These are phyloP conservation scores for Verbascum thapsus DNA, from an alignment of 257 asterid species.

Conservation along the genomic window DNA sequence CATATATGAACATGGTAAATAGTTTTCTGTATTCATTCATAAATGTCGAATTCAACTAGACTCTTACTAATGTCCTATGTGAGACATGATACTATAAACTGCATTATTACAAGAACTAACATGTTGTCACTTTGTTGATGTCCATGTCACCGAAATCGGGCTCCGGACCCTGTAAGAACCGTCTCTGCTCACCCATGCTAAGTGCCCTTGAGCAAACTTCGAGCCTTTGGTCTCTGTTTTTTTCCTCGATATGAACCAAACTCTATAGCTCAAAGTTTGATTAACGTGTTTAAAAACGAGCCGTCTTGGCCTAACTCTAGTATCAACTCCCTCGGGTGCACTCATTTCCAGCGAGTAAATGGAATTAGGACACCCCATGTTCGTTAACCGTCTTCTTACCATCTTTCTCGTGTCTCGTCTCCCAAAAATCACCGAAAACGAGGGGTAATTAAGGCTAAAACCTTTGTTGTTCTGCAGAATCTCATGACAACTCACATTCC, in stretches of 20 bases:
- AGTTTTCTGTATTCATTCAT: too few species aligned
- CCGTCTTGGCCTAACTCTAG: slow-evolving; percentile 65
- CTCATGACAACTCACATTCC: slow-evolving; percentile 75
- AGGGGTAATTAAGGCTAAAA: slow-evolving; percentile 88
- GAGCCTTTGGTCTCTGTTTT: slow-evolving; percentile 31
- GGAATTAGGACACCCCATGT: slow-evolving; percentile 62
- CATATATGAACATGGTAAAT: too few species aligned
- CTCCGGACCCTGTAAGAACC: slow-evolving; percentile 61
- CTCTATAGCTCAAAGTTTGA: slow-evolving; percentile 71
- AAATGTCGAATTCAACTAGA: too few species aligned
- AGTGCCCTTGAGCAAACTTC: slow-evolving; percentile 56
- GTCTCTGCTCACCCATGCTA: slow-evolving; percentile 70
- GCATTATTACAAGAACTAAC: too few species aligned
- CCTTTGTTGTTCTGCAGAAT: slow-evolving; percentile 57
- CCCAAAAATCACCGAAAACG: slow-evolving; percentile 65
- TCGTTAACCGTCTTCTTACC: slow-evolving; percentile 57
- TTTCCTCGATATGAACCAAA: slow-evolving; percentile 58
- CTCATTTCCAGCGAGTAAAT: slow-evolving; percentile 49
- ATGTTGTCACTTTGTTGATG: slow-evolving; percentile 45
- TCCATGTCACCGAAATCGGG: slow-evolving; percentile 89
- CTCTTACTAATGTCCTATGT: too few species aligned
- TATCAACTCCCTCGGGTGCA: slow-evolving; percentile 76
- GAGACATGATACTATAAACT: too few species aligned
- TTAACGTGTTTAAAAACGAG: slow-evolving; percentile 51
- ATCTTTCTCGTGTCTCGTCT: slow-evolving; percentile 52